Evolutionary conservation across 768 basidiomycete genomes (phyloP).

Genomic region (Lanmaoa rubissima): DNA sequence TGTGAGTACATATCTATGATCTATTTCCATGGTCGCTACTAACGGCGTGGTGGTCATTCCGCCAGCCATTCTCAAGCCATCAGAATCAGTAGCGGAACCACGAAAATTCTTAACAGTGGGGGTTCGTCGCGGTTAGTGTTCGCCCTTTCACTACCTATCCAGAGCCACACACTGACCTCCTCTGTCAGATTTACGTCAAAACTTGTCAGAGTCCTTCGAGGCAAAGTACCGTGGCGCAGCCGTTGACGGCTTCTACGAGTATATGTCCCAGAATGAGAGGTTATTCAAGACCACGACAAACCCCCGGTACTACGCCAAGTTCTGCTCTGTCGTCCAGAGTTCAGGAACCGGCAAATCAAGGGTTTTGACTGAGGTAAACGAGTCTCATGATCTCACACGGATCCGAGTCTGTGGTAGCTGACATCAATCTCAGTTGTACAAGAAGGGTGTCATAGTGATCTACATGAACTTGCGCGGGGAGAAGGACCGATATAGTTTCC

Average conservation of each 20-base stretch:
- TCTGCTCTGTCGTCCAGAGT: slow-evolving; percentile 8
- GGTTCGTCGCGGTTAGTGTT: not conserved
- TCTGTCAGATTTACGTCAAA: too few species aligned
- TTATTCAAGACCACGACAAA: not conserved
- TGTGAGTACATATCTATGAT: too few species aligned
- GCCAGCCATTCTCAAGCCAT: not conserved
- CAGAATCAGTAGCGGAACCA: not conserved
- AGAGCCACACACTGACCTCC: not conserved
- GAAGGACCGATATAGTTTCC: slow-evolving; percentile 8
- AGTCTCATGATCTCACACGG: too few species aligned
- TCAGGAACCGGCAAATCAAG: slow-evolving; percentile 16
- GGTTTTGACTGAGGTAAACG: slow-evolving; percentile 7
- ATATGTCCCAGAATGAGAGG: slow-evolving; percentile 11
- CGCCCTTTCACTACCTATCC: fast-evolving
- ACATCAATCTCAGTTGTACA: not conserved
- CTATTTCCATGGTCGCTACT: too few species aligned
- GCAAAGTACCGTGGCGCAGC: not conserved
- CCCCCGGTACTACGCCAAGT: not conserved
- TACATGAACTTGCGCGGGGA: slow-evolving; percentile 15
- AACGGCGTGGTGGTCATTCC: too few species aligned
- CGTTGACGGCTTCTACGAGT: slow-evolving; percentile 19
- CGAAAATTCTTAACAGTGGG: too few species aligned
- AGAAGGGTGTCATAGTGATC: slow-evolving; percentile 5
- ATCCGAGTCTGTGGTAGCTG: not conserved
- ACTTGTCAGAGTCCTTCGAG: too few species aligned